Conservation (phyloP, 2,329 filamentous ascomycete genomes). For the Penicillium sp. region DNA sequence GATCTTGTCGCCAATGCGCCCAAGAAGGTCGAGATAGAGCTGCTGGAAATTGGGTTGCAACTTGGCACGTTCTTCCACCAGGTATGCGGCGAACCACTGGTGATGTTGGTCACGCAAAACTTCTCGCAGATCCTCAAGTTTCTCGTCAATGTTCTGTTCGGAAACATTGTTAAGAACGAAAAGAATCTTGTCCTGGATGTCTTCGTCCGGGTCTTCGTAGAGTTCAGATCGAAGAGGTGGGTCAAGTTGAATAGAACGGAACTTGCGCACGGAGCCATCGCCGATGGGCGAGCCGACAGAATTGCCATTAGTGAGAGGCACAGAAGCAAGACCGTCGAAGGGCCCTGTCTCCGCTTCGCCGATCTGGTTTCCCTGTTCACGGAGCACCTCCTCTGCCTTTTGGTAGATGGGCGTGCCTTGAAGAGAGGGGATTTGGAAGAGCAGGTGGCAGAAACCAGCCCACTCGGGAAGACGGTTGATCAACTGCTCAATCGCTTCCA, state of each 20-base stretch:
- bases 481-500: conserved; percentile 90
- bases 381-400: conserved; percentile 77
- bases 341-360: conserved; percentile 52
- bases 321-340: conserved; percentile 34
- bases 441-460: conserved; percentile 88
- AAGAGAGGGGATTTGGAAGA: conserved; percentile 77
- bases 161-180: conserved; percentile 98
- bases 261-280: conserved; percentile 67
- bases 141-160: conserved; percentile 78
- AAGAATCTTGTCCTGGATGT: conserved; percentile 86
- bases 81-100: conserved; percentile 93
- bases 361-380: conserved; percentile 59
- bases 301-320: conserved; percentile 65
- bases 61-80: conserved; percentile 94
- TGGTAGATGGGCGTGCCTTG: conserved; percentile 80
- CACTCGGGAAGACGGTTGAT: conserved; percentile 81
- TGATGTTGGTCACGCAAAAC: conserved; percentile 77
- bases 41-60: conserved; percentile 96
- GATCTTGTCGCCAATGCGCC: conserved; percentile 71
- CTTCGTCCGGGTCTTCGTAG: conserved; percentile 79
- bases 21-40: conserved; percentile 86
- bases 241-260: conserved; percentile 75
- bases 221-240: conserved; percentile 59
- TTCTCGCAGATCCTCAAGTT: conserved; percentile 76
- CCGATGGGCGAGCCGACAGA: conserved; percentile 58